These are phyloP conservation scores for Debaryomyces nepalensis DNA, from an alignment of 1,139 yeast genomes.

Conservation along the genomic window DNA sequence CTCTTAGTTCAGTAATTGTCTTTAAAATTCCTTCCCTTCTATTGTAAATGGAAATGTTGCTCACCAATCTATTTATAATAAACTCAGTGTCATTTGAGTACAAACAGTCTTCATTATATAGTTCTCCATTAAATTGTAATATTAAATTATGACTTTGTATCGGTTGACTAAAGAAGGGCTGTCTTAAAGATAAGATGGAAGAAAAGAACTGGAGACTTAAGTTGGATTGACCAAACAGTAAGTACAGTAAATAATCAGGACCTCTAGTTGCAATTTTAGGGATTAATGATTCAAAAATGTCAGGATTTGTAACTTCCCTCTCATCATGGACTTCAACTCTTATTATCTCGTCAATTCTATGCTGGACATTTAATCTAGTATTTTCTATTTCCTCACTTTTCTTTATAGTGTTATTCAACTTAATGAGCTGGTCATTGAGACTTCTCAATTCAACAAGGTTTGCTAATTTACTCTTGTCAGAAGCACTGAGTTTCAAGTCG, in stretches of 20 bases:
- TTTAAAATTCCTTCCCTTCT: conserved; percentile 33
- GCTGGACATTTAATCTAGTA: conserved; percentile 18
- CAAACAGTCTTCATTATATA: conserved; percentile 63
- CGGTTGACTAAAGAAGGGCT: conserved; percentile 81
- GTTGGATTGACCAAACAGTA: conserved; percentile 18
- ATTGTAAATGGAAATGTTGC: conserved; percentile 14
- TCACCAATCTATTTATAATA: conserved; percentile 27
- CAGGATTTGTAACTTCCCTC: conserved; percentile 11
- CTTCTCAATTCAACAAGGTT: conserved; percentile 29
- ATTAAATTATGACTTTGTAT: conserved; percentile 31
- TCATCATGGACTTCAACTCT: conserved; percentile 18
- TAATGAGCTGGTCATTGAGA: conserved; percentile 27
- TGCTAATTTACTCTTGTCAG: conserved; percentile 33
- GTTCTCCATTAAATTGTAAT: conserved; percentile 87
- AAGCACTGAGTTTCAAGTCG: conserved; percentile 21
- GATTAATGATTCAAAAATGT: conserved; percentile 33
- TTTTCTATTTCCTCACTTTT: conserved; percentile 20
- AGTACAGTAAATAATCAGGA: conserved; percentile 47
- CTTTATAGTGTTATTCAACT: conserved; percentile 37
- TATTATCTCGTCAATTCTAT: conserved; percentile 19
- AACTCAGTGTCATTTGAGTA: conserved; percentile 40
- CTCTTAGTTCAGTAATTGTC: conserved; percentile 54
- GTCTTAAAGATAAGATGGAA: conserved; percentile 77
- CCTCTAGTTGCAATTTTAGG: conserved; percentile 57
- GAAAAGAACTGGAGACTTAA: conserved; percentile 48